Evolutionary conservation across 2,329 filamentous ascomycete genomes (phyloP), one percentile per base, ranked within the genome.

Genomic region (Trichothecium roseum): DNA sequence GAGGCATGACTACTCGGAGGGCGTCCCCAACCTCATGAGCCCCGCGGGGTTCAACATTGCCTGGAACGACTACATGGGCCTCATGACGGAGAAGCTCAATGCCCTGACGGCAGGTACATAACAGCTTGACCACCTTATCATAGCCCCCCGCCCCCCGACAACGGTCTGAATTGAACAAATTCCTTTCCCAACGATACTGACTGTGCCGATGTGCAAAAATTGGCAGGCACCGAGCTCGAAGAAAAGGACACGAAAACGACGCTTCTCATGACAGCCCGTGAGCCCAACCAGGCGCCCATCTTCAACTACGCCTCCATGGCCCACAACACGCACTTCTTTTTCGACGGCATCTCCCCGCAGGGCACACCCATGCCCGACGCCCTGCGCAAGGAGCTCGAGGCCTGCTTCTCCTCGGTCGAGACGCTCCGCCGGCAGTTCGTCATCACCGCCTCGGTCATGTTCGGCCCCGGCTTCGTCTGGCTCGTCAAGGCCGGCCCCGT

Each of bases 281-380:
- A 91, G 51, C 81, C 89, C 30, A 69, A 70, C 46, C 69, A 74
- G 43, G 91, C 91, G 29, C 70, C 80, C 48, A 67, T 81, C 55
- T 98, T 98, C 78, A 98, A 96, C 73, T 77, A 93, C 58, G 91
- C 91, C 58, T 94, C 85, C 49, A 94, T 94, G 84, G 84, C 86
- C 37, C 82, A 84, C 71, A 96, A 96, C 74, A 95, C 78, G 57
- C 66, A 78, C 55, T 81, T 86, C 68, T 89, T 86, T 74, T 88
- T 89, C 71, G 57, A 73, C 46, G 61, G 68, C 51, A 54, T 65
- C 43, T 49, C 56, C 37, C 60, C 60, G 37, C 36, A 42, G 56
- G 69, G 53, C 37, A 64, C 57, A 32, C 48, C 59, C 45, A 81
- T 84, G 45, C 75, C 74, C 40, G 53, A 61, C 2, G 45, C 52